Evolutionary conservation across 192 early-diverging fungal genomes (phyloP), one percentile per base, ranked within the genome.

Genomic region (Podochytrium sp.): DNA sequence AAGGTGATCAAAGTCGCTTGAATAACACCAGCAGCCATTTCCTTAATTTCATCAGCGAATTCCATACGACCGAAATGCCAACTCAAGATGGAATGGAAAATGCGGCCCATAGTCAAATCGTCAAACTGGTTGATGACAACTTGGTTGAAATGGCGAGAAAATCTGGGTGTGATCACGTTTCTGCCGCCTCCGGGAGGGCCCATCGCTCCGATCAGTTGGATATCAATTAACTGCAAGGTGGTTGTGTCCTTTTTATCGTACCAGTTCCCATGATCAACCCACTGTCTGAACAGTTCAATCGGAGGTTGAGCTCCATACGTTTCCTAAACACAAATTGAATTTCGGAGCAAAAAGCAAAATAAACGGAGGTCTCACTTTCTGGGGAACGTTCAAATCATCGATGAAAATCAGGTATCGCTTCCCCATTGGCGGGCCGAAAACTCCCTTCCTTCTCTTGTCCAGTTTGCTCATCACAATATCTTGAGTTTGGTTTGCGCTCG

Each of bases 181-280:
- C 87, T 62, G n/a, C 88, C 88, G 29, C 88, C 88, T 27, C 88
- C 88, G 12, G 88, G 87, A 2, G 83, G 88, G 5, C 84, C 85
- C 88, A 90, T 90, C 1, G 88, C 88, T 3, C 79, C 74, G 33
- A 90, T 55, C 30, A 89, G 68, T 76, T 87, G 85, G 41, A 90
- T 79, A 57, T 90, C 88, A 37, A 89, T 83, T 16, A 89, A 56
- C 32, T 87, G 86, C 12, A 89, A 38, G 27, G 64, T 70, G 10
- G 86, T 84, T 0, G 87, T 87, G 68, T 89, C 87, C 62, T 89
- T 89, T 41, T 81, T 79, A 65, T 89, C 87, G 65, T 89, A 89
- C 87, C 87, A 89, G 73, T 89, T 89, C 12, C 86, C 86, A 73
- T 89, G 87, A 64, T 89, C 87, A 27, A 77, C 76, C 80, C 83